Base-by-base conservation (phyloP, 495 filamentous ascomycete genomes). In the Xeromyces bisporus region DNA sequence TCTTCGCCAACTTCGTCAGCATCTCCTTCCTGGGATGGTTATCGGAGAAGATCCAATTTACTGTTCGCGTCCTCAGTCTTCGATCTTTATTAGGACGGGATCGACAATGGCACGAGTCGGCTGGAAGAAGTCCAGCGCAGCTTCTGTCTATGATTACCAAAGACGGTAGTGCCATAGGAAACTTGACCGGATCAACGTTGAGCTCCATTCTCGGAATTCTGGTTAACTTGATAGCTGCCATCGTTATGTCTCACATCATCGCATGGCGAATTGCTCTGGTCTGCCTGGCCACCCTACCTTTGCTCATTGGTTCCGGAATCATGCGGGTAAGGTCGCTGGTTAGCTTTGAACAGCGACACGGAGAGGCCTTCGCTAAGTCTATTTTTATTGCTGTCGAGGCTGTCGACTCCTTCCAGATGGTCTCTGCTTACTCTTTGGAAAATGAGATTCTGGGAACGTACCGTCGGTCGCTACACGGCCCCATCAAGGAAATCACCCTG, bases 291-390 rank as follows among this genome's bases (percentile, higher is more conserved):
- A 23, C 54, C 47, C 41, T 66, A 28, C 56, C 64, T 29, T 38
- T 62, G 18, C 47, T 62, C 1, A 48, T 71, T 0, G 47, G 44
- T 8, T 53, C 55, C 13, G 52, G 61, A 3, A 53, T 72, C 29
- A 62, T 77, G 62, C 54, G 67, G 28, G 53, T 74, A 15, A 46
- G 47, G 13, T 51, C 68, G 1, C 50, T 67, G 17, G 56, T 60
- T 2, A 56, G 64, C 15, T 72, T 75, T 29, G 66, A 77, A 31
- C 60, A 72, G 21, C 57, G 66, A 4, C 75, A 79, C 29, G 61
- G 69, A 35, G 56, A 58, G 23, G 62, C 65, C 1, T 69, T 62
- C 30, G 51, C 60, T 12, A 55, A 58, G 31, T 65, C 66, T 0
- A 56, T 62, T 5, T 56, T 57, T 13, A 68, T 69, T 25, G 58